Conservation (phyloP, 2,329 filamentous ascomycete species). For the Cryphonectria nitschkei region DNA sequence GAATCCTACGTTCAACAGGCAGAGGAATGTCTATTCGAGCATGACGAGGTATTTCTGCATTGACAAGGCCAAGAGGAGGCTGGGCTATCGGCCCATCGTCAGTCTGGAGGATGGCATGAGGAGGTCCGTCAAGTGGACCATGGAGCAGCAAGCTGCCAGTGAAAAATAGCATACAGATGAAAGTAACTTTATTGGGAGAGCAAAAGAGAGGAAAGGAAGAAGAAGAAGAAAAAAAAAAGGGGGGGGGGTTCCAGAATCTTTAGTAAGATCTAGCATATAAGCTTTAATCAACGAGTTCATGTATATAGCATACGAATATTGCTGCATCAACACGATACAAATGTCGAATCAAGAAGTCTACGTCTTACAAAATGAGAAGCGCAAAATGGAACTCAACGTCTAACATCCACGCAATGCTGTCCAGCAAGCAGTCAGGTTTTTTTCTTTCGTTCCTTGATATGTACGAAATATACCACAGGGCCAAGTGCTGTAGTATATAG, state of each 20-base stretch:
- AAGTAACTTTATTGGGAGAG: too few relatives aligned
- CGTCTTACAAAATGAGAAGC: neutral
- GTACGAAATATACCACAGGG: too few relatives aligned
- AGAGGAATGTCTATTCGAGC: slow-evolving; percentile 67
- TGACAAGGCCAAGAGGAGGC: slow-evolving; percentile 69
- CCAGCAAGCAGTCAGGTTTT: too few relatives aligned
- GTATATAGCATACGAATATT: slow-evolving; percentile 16
- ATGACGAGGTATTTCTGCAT: slow-evolving; percentile 82
- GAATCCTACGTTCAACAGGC: slow-evolving; percentile 60
- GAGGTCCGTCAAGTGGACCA: slow-evolving; percentile 57
- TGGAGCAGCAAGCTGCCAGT: slow-evolving; percentile 51
- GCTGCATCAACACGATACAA: neutral
- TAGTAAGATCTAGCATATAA: neutral
- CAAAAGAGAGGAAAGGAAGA: too few relatives aligned
- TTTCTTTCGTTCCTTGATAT: too few relatives aligned
- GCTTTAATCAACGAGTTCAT: slow-evolving; percentile 25
- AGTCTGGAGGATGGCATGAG: slow-evolving; percentile 66
- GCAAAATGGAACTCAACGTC: neutral
- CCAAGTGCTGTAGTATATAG: neutral
- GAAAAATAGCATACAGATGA: slow-evolving; percentile 12
- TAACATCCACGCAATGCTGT: neutral
- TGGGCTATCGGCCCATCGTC: slow-evolving; percentile 72
- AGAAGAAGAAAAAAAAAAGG: too few relatives aligned
- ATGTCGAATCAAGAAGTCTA: neutral
- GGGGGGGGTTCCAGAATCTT: neutral